Base-by-base conservation (phyloP, 768 basidiomycete genomes). In the Amanita molliuscula region DNA sequence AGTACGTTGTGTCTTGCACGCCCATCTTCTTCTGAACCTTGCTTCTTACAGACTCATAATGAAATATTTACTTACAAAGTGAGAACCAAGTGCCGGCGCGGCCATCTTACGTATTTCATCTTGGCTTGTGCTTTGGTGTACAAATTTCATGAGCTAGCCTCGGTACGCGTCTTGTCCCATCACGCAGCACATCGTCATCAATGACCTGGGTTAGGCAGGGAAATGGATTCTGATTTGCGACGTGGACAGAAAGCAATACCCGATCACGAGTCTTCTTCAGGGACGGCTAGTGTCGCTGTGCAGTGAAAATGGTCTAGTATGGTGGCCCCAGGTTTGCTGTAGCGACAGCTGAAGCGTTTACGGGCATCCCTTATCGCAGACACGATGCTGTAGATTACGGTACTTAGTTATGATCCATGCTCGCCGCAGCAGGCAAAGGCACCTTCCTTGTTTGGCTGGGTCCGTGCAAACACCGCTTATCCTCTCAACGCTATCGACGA, bases 381-480 rank as follows among this genome's bases (percentile, higher is more conserved):
- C 3, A 18, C 3, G 18, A 23, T 10, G 10, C 36, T 10, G 9
- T 40, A 31, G 31, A 31, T 15, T 40, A 20, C 10, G 4, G 8
- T 40, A 11, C 3, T 10, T 40, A 11, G 4, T 11, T 34, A 5
- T 34, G n/a, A 3, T 5, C 3, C 4, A 11, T 34, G n/a, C 16
- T 10, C 36, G 36, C n/a, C 36, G 36, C 36, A 37, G 38, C 38
- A 2, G n/a, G 9, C 6, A 20, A 21, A 13, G 16, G 26, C 23
- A 44, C 42, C 42, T 44, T 44, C 44, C 44, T 34, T 13, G 34
- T 46, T 46, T 46, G 44, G 47, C 23, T 16, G 20, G 31, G 35
- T 48, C 25, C 35, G 26, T 35, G 44, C 31, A 29, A 16, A 29
- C 28, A 34, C 20, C 31, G 31, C 29, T 35, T 16, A n/a, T 18